Evolutionary conservation across 192 early-diverging fungal genomes (phyloP), one percentile per base, ranked within the genome.

Genomic region (Phycomyces blakesleeanus): DNA sequence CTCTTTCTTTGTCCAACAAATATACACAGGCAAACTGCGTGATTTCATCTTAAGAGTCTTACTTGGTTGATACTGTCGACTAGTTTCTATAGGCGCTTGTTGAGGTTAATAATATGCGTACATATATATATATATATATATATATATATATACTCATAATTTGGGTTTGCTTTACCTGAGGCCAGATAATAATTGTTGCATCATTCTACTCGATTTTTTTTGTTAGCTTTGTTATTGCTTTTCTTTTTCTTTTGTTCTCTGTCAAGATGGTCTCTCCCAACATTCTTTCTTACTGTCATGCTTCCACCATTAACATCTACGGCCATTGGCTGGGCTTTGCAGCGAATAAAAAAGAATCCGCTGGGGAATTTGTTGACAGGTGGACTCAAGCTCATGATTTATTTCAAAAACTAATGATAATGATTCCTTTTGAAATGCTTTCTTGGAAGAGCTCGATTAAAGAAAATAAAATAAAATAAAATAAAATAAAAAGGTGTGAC

Each of bases 41-140:
- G n/a, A n/a, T n/a, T n/a, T n/a, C n/a, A n/a, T n/a, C n/a, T n/a
- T n/a, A n/a, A n/a, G n/a, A n/a, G n/a, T 2, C 25, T 60, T 67
- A 60, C 66, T n/a, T 67, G 66, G 25, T 67, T 67, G 24, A 67
- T 67, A 16, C 58, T 67, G 44, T 67, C 66, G 16, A 67, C 15
- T 25, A 59, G 11, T 67, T 67, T 67, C 66, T 67, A 59, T 57
- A 18, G 21, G 51, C 3, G 5, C 41, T 20, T 40, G 26, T 49
- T 24, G 9, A 21, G 21, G 20, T 56, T 56, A 18, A 14, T 29
- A 29, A 29, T 56, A 15, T 9, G 22, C n/a, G n/a, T n/a, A n/a
- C n/a, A n/a, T n/a, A n/a, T n/a, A n/a, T n/a, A n/a, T n/a, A n/a
- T n/a, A n/a, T n/a, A n/a, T n/a, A n/a, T n/a, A n/a, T n/a, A n/a